Base-by-base conservation (phyloP, 2,329 filamentous ascomycete species). In the Clonostachys rosea region DNA sequence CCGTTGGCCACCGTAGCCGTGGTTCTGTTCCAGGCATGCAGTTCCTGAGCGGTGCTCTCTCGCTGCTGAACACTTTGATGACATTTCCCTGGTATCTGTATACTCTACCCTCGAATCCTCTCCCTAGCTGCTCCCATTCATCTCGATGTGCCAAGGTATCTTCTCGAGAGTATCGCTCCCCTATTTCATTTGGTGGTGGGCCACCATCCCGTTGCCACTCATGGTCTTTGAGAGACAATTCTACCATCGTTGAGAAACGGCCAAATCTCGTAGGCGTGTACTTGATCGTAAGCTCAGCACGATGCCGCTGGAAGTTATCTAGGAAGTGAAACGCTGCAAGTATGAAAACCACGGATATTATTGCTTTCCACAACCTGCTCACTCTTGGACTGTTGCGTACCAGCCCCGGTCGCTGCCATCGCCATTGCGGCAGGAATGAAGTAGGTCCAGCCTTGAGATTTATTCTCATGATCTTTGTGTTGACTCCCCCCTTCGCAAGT, bases 61-160 rank as follows among this genome's bases (percentile, higher is more conserved):
- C 35, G 17, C 54, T 47, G 24, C 55, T 52, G 49, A 59, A 66
- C 16, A 58, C 52, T 45, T 65, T 66, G 43, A 65, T 56, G 40
- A 63, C 60, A 4, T 56, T 54, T 42, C 50, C 44, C 35, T 57
- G 54, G 48, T 59, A 60, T 6, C 49, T 50, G 47, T 60, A 65
- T 0, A 55, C 51, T 13, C 63, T 61, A 12, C 62, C 63, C 16
- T 65, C 62, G 13, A 52, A 60, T 3, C 62, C 62, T 4, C 50
- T 50, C 3, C 59, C 61, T 10, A 66, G 46, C 2, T 39, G 50
- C 47, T 54, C 54, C 63, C 62, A 66, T 20, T 58, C 50, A 6
- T 44, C 33, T 7, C 54, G 51, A 42, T 57, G 52, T 2, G 50
- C 45, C 40, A 58, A 50, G 5, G 61, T 43, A 16, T 37, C 43